These are phyloP conservation scores for Tagetes erecta DNA, from an alignment of 129 eudicot genomes.

Conservation along the genomic window DNA sequence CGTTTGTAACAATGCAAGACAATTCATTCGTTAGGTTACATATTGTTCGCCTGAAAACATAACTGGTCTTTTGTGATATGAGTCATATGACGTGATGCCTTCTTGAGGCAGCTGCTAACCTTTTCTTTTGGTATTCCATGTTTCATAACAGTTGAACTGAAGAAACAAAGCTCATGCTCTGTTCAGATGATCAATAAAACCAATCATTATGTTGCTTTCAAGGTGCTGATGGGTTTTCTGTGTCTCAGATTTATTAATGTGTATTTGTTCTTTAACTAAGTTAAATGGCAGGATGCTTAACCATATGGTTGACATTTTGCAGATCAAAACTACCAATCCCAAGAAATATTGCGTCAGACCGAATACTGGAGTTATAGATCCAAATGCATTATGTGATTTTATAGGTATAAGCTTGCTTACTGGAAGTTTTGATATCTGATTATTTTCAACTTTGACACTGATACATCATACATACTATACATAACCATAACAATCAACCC, in stretches of 20 bases:
- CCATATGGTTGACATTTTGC: slow-evolving; percentile 26
- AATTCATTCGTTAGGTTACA: not conserved
- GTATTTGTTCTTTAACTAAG: not conserved
- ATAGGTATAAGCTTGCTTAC: slow-evolving; percentile 38
- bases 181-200: slow-evolving; percentile 57
- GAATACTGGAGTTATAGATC: slow-evolving; percentile 51
- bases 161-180: slow-evolving; percentile 65
- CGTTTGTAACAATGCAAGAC: not conserved
- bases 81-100: not conserved
- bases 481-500: not conserved
- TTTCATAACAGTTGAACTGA: slow-evolving; percentile 55
- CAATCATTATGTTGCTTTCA: slow-evolving; percentile 60
- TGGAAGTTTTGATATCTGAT: not conserved
- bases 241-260: slow-evolving; percentile 13
- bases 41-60: not conserved
- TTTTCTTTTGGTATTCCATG: slow-evolving; percentile 16
- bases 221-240: slow-evolving; percentile 20
- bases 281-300: slow-evolving; percentile 19
- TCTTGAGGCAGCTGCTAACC: slow-evolving; percentile 21
- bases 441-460: not conserved
- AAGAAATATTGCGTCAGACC: slow-evolving; percentile 68
- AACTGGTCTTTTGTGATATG: not conserved
- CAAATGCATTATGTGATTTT: slow-evolving; percentile 43
- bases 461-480: not conserved
- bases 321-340: slow-evolving; percentile 62